Conservation (phyloP, 1,284 basidiomycete genomes). For the Tausonia pullulans region DNA sequence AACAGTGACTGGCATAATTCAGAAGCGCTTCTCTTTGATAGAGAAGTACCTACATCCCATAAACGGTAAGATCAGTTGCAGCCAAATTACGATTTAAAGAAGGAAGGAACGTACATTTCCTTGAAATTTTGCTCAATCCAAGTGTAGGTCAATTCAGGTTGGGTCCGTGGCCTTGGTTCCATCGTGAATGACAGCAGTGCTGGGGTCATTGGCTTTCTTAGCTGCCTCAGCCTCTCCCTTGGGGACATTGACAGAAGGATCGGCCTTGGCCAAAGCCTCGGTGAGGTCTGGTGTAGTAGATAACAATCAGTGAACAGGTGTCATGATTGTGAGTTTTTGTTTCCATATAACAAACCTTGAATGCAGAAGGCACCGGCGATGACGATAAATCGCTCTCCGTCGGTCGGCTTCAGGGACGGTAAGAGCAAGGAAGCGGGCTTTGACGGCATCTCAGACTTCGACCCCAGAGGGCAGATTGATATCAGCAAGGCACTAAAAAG, state of each 20-base stretch:
- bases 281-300: neutral
- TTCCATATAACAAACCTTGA: neutral
- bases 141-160: neutral
- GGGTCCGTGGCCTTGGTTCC: neutral
- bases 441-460: slow-evolving; percentile 23
- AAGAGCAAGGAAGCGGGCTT: no score
- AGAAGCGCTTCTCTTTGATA: no score
- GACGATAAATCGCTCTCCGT: slow-evolving; percentile 30
- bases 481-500: neutral
- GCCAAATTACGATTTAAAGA: no score
- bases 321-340: no score
- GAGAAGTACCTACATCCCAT: no score
- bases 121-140: neutral
- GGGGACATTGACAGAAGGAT: neutral
- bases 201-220: neutral
- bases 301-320: neutral
- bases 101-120: neutral
- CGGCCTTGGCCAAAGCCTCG: neutral
- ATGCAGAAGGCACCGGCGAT: slow-evolving; percentile 14
- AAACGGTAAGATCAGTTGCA: no score
- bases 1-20: no score
- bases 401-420: neutral
- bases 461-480: slow-evolving; percentile 17
- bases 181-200: neutral
- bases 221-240: neutral